Evolutionary conservation across 2,329 filamentous ascomycete genomes (phyloP).

Genomic region (Aspergillus aculeatinus): DNA sequence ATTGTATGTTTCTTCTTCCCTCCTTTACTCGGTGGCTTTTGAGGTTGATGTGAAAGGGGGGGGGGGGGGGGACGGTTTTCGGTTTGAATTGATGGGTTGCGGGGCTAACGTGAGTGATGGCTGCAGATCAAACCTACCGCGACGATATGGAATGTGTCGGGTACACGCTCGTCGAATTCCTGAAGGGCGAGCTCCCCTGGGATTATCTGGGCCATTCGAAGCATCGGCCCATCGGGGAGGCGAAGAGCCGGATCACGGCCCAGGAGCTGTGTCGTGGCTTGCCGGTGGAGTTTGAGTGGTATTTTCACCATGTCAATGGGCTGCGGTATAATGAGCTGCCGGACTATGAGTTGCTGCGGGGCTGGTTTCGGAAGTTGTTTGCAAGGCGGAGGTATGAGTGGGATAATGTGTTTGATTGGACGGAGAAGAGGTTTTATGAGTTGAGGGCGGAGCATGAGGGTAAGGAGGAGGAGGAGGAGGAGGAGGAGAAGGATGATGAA

Average conservation of each 20-base stretch:
- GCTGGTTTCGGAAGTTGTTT: background rate
- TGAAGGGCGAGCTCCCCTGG: background rate
- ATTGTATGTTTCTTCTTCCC: background rate
- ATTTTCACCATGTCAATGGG: background rate
- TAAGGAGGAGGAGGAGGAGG: background rate
- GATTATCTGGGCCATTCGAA: background rate
- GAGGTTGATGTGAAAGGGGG: background rate
- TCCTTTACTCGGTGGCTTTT: background rate
- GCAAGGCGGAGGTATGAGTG: background rate
- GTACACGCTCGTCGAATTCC: background rate
- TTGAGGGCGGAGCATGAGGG: background rate
- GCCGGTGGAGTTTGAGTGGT: background rate
- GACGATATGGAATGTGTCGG: conserved; percentile 1
- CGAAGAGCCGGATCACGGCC: background rate
- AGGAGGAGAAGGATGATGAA: too few species aligned
- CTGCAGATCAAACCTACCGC: background rate
- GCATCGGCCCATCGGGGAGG: background rate
- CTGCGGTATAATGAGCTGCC: conserved; percentile 2
- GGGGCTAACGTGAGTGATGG: too few species aligned
- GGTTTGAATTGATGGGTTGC: background rate
- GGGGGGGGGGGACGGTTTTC: background rate
- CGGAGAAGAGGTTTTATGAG: background rate
- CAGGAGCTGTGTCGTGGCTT: background rate
- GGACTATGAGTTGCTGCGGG: background rate
- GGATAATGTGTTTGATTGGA: conserved; percentile 4